Base-by-base conservation (phyloP, 2,329 filamentous ascomycete genomes). In the Xylariales sp. region DNA sequence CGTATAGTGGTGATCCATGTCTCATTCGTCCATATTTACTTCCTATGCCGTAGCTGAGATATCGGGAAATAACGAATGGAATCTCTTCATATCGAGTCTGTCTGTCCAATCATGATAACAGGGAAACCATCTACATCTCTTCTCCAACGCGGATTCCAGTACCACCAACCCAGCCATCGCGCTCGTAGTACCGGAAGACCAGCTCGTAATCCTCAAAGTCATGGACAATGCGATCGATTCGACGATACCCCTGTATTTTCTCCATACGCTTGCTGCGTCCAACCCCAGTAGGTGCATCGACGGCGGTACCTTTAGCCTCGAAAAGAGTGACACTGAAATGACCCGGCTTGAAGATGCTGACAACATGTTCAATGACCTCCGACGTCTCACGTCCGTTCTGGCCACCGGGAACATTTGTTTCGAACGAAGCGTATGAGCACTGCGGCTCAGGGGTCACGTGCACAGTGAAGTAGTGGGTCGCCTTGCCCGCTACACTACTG, bases 121-220 rank as follows among this genome's bases (percentile, higher is more conserved):
- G 24, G 8, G 8, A n/a, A n/a, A n/a, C n/a, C n/a, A n/a, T 14
- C 46, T 49, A 61, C 29, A 68, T 53, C 41, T 70, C 64, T 61
- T 80, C 76, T 12, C 76, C 76, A 34, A 80, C 72, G 21, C 75
- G 64, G 7, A 76, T 72, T 18, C 60, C 63, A 47, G 72, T 73
- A 9, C 70, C 67, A 9, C 75, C 75, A 35, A 66, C 61, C 77
- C 78, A 97, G 55, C 86, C 91, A 51, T 95, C 81, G 45, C 88
- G 80, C 70, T 97, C 90, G 60, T 95, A 98, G 73, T 94, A 96
- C 45, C 91, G 80, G 70, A 98, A 98, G 33, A 98, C 85, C 27
- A 98, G 74, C 62, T 97, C 90, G 59, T 98, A 98, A 40, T 94
- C 93, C 59, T 98, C 91, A 54, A 98, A 83, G 57, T 97, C 90